These are phyloP conservation scores for Pilobolus umbonatus DNA, from an alignment of 192 early-diverging fungal genomes.

Conservation along the genomic window DNA sequence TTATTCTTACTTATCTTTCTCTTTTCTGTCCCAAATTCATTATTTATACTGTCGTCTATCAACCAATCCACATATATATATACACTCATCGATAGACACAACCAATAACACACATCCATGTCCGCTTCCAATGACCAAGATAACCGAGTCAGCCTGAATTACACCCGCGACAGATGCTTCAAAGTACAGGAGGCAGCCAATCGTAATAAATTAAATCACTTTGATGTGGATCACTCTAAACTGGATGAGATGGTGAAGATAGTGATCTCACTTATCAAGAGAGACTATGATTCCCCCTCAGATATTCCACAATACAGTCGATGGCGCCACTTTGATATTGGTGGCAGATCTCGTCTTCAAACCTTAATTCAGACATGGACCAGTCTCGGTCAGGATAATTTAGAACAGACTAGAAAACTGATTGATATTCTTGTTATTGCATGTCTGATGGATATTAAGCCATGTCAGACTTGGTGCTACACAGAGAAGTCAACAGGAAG, in stretches of 20 bases:
- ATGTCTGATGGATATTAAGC: conserved; percentile 85
- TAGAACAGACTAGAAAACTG: conserved; percentile 65
- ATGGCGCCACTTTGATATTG: conserved; percentile 81
- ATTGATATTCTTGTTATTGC: conserved; percentile 84
- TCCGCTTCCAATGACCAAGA: too few species aligned
- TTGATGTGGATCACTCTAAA: conserved; percentile 63
- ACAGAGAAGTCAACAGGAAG: conserved; percentile 45
- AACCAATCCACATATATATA: too few species aligned
- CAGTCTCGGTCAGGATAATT: conserved; percentile 28
- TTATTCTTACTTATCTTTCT: too few species aligned
- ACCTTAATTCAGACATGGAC: conserved; percentile 49
- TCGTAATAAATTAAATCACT: conserved; percentile 59
- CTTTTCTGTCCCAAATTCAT: too few species aligned
- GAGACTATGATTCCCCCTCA: conserved; percentile 49
- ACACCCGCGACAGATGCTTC: conserved; percentile 70
- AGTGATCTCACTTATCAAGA: conserved; percentile 43
- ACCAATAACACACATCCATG: too few species aligned
- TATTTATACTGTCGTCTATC: too few species aligned
- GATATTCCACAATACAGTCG: conserved; percentile 82
- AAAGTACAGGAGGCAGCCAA: conserved; percentile 57
- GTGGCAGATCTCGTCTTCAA: conserved; percentile 39
- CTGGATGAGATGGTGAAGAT: conserved; percentile 64
- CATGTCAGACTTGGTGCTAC: conserved; percentile 75
- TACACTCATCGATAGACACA: too few species aligned
- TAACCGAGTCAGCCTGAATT: too few species aligned